phyloP scores from a whole-genome alignment of 495 filamentous ascomycete species.

The Thermothielavioides terrestris region DNA sequence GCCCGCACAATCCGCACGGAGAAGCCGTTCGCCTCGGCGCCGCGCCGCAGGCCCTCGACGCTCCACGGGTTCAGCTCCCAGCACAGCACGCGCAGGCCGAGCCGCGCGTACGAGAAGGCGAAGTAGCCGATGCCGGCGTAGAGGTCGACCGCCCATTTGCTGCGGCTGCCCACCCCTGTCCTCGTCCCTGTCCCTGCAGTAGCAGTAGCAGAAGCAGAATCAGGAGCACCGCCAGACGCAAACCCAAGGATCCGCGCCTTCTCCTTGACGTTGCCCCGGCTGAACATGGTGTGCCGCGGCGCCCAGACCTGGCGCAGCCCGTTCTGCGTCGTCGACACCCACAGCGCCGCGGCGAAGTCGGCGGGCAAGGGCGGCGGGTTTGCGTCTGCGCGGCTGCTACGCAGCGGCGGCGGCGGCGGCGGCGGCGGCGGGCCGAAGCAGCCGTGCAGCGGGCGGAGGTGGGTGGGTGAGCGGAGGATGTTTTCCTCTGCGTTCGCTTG shows the following conservation, averaged over 20 bases:
- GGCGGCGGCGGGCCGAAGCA: conserved; percentile 48
- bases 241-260: conserved; percentile 64
- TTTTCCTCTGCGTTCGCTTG: conserved; percentile 38
- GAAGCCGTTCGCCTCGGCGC: conserved; percentile 62
- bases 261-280: conserved; percentile 78
- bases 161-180: not conserved
- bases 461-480: conserved; percentile 55
- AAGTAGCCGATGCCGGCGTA: conserved; percentile 95
- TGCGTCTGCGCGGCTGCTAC: not conserved
- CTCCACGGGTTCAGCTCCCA: conserved; percentile 91
- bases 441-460: conserved; percentile 55
- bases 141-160: conserved; percentile 61
- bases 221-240: conserved; percentile 8
- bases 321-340: conserved; percentile 67
- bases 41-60: conserved; percentile 68
- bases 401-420: not conserved
- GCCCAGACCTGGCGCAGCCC: conserved; percentile 80
- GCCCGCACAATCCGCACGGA: conserved; percentile 38
- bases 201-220: not conserved
- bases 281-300: conserved; percentile 86
- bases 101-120: conserved; percentile 63
- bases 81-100: conserved; percentile 69
- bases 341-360: conserved; percentile 60
- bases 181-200: too few relatives aligned
- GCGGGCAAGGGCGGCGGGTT: conserved; percentile 8